Evolutionary conservation across 2,329 filamentous ascomycete genomes (phyloP).

Genomic region (Aspergillus alliaceus): DNA sequence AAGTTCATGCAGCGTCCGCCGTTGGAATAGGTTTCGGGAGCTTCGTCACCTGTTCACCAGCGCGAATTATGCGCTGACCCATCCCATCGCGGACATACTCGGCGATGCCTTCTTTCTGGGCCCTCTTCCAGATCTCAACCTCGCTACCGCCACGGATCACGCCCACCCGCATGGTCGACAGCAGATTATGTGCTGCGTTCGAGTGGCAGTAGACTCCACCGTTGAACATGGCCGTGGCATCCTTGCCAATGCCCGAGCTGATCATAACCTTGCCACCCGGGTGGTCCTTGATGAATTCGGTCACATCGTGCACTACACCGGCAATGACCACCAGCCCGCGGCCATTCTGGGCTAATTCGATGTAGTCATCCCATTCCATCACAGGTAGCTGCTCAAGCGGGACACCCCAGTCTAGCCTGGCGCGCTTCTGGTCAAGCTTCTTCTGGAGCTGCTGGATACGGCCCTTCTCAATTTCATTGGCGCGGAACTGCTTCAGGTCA

Average conservation of each 20-base stretch:
- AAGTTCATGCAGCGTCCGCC: too few relatives aligned
- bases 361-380: slow-evolving; percentile 13
- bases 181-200: slow-evolving; percentile 11
- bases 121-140: slow-evolving; percentile 7
- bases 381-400: slow-evolving; percentile 8
- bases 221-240: slow-evolving; percentile 15
- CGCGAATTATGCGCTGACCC: too few relatives aligned
- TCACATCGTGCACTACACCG: slow-evolving; percentile 16
- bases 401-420: slow-evolving; percentile 10
- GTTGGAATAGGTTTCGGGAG: too few relatives aligned
- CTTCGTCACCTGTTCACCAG: too few relatives aligned
- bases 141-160: background rate
- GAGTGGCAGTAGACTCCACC: slow-evolving; percentile 19
- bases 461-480: slow-evolving; percentile 18
- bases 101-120: too few relatives aligned
- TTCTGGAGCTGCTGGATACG: slow-evolving; percentile 15
- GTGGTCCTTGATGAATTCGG: slow-evolving; percentile 12
- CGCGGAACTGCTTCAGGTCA: slow-evolving; percentile 10
- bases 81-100: too few relatives aligned
- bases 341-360: background rate
- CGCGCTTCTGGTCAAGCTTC: slow-evolving; percentile 2
- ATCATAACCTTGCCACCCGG: slow-evolving; percentile 12
- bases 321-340: slow-evolving; percentile 7
- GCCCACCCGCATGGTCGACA: slow-evolving; percentile 7
- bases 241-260: slow-evolving; percentile 6